Evolutionary conservation across 179 eudicot genomes (phyloP).

Genomic region (Silene coronaria): DNA sequence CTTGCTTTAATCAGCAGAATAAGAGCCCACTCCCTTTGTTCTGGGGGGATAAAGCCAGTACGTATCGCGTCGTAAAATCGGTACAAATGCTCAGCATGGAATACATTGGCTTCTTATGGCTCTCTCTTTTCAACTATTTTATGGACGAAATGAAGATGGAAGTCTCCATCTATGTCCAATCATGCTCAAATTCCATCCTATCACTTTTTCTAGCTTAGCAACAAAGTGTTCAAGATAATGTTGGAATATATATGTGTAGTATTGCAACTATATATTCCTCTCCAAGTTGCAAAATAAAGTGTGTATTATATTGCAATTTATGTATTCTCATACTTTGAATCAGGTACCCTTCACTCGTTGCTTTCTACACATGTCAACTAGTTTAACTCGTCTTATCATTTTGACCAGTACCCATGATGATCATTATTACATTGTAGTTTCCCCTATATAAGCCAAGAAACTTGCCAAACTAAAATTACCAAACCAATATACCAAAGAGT

Average conservation of each 20-base stretch:
- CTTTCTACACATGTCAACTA: neutral
- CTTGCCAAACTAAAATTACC: neutral
- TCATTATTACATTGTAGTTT: neutral
- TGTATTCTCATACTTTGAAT: neutral
- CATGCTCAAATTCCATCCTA: slow-evolving; percentile 22
- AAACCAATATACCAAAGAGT: neutral
- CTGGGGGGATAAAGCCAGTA: slow-evolving; percentile 12
- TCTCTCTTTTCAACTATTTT: neutral
- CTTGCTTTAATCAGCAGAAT: slow-evolving; percentile 1
- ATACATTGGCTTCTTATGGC: neutral
- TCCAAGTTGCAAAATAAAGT: slow-evolving; percentile 14
- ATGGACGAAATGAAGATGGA: slow-evolving; percentile 16
- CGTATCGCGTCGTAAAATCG: neutral
- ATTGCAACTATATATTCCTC: neutral
- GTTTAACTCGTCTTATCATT: neutral
- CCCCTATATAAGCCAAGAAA: slow-evolving; percentile 18
- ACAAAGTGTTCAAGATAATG: slow-evolving; percentile 19
- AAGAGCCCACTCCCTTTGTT: neutral
- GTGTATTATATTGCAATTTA: neutral
- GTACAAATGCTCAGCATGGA: neutral
- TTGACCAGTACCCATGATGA: no score
- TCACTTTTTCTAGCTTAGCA: slow-evolving; percentile 17
- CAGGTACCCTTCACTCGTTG: neutral
- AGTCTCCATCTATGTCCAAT: slow-evolving; percentile 26
- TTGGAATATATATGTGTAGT: slow-evolving; percentile 11